Conservation (phyloP, 441 rosid species). For the Eruca vesicaria region DNA sequence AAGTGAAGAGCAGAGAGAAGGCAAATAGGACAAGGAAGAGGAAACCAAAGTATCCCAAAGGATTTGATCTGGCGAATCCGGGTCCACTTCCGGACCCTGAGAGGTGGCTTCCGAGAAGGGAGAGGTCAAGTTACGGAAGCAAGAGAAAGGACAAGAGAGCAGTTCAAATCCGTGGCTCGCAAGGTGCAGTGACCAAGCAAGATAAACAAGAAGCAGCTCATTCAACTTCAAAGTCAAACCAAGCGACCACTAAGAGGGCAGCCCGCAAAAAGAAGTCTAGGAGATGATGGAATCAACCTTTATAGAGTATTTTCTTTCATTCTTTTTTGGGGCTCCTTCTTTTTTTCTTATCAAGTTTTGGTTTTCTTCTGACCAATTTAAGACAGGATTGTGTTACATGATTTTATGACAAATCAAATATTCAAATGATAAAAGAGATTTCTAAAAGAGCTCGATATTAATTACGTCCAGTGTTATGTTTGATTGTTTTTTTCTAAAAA, state of each 20-base stretch:
- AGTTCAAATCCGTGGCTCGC: conserved; percentile 92
- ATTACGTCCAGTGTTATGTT: no score
- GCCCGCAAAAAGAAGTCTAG: neutral
- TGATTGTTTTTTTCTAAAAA: no score
- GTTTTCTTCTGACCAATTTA: neutral
- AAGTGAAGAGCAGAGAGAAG: conserved; percentile 70
- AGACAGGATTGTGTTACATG: neutral
- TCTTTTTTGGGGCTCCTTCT: no score
- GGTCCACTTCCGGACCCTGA: conserved; percentile 97
- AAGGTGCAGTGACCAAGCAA: conserved; percentile 68
- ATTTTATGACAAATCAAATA: neutral
- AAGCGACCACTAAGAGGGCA: neutral
- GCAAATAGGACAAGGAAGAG: conserved; percentile 91
- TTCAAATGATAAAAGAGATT: neutral
- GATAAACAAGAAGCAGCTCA: conserved; percentile 72
- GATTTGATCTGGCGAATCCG: conserved; percentile 82
- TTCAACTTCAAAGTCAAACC: conserved; percentile 30
- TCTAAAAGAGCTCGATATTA: neutral
- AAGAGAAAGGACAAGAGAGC: conserved; percentile 93
- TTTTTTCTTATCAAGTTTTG: neutral
- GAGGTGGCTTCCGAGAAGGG: conserved; percentile 96
- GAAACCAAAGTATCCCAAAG: conserved; percentile 39
- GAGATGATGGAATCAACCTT: neutral
- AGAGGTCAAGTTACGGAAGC: conserved; percentile 89
- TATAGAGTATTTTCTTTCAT: no score